Evolutionary conservation across 2,329 filamentous ascomycete species (phyloP).

Genomic region (Pestalotiopsis sp.): DNA sequence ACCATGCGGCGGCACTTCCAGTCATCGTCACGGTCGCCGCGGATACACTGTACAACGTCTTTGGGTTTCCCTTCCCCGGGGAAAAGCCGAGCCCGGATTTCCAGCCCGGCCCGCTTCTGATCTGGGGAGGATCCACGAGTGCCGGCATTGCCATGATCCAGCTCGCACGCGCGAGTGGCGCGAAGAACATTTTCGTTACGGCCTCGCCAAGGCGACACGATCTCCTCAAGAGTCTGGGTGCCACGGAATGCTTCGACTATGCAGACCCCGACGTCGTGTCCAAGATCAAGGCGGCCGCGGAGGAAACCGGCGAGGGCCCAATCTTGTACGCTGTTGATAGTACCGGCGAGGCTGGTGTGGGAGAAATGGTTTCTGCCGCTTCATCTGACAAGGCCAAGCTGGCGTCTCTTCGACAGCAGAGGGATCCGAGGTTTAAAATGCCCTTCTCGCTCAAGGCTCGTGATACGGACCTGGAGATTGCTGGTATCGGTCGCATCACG

Average conservation of each 20-base stretch:
- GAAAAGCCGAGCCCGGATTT: conserved; percentile 8
- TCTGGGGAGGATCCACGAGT: conserved; percentile 38
- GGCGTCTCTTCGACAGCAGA: neutral
- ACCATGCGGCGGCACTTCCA: conserved; percentile 18
- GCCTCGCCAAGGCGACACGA: conserved; percentile 31
- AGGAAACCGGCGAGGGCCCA: neutral
- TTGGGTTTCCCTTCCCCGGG: conserved; percentile 13
- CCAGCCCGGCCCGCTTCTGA: conserved; percentile 24
- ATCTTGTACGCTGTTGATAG: neutral
- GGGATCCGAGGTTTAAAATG: neutral
- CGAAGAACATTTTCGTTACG: conserved; percentile 32
- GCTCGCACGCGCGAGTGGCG: conserved; percentile 31
- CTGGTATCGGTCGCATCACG: neutral
- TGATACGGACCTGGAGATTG: neutral
- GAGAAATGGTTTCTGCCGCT: neutral
- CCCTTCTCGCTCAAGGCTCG: neutral
- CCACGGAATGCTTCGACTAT: conserved; percentile 36
- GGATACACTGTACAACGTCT: conserved; percentile 21
- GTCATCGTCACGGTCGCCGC: conserved; percentile 19
- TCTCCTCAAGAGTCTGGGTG: conserved; percentile 31
- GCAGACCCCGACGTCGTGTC: conserved; percentile 17
- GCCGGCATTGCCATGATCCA: conserved; percentile 37
- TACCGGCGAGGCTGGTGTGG: neutral
- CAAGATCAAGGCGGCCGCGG: conserved; percentile 6
- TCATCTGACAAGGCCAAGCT: neutral